These are phyloP conservation scores for Prillingera fragicola DNA, from an alignment of 1,284 basidiomycete species.

Conservation along the genomic window DNA sequence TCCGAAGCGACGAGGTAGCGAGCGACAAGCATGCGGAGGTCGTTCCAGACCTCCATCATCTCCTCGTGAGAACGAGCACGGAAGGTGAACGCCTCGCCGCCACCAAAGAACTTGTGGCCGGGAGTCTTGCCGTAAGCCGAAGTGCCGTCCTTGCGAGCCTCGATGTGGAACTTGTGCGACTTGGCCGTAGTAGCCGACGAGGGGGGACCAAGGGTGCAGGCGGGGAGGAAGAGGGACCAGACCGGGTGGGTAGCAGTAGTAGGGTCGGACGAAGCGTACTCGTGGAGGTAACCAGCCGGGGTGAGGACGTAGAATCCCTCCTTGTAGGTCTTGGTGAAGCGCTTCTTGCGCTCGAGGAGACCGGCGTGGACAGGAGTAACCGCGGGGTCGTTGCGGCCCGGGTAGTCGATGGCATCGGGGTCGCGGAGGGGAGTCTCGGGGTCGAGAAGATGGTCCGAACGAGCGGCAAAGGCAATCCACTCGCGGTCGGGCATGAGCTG, in stretches of 20 bases:
- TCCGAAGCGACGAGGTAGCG: slow-evolving; percentile 93
- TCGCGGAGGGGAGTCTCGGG: slow-evolving; percentile 90
- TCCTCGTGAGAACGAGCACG: slow-evolving; percentile 84
- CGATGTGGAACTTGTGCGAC: slow-evolving; percentile 96
- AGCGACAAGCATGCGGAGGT: slow-evolving; percentile 91
- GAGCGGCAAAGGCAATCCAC: slow-evolving; percentile 93
- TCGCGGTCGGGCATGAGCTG: slow-evolving; percentile 85
- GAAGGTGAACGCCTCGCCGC: slow-evolving; percentile 78
- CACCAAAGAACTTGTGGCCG: slow-evolving; percentile 53
- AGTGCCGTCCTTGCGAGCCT: slow-evolving; percentile 70
- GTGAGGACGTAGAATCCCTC: slow-evolving; percentile 92
- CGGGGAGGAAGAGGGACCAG: slow-evolving; percentile 87
- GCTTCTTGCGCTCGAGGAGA: slow-evolving; percentile 91
- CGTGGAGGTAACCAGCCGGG: slow-evolving; percentile 91
- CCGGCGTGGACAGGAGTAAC: slow-evolving; percentile 86
- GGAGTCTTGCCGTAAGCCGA: slow-evolving; percentile 55
- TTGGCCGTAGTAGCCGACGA: slow-evolving; percentile 60
- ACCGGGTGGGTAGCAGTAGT: slow-evolving; percentile 61
- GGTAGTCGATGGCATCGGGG: slow-evolving; percentile 75
- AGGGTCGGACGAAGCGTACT: slow-evolving; percentile 78
- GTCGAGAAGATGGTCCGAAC: slow-evolving; percentile 92
- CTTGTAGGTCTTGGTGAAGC: slow-evolving; percentile 84
- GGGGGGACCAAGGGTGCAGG: slow-evolving; percentile 94
- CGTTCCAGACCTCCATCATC: slow-evolving; percentile 99
- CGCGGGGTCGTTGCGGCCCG: slow-evolving; percentile 86